phyloP scores from a whole-genome alignment of 495 filamentous ascomycete genomes.

The Talaromyces wortmannii region DNA sequence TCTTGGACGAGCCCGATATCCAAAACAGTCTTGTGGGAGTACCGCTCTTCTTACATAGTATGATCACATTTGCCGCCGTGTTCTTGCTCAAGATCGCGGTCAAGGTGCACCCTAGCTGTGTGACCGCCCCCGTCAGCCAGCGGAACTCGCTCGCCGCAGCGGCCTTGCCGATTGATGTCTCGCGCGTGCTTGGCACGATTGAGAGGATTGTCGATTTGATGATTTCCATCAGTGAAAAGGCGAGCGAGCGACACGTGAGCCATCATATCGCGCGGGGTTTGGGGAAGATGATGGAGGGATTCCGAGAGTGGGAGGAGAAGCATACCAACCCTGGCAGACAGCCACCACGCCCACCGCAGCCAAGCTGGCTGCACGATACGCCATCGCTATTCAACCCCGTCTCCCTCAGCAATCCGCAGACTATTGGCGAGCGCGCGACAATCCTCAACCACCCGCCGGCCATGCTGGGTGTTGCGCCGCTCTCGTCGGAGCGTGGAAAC shows the following conservation, averaged over 20 bases:
- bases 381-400: constrained; percentile 33
- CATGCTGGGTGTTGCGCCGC: constrained; percentile 33
- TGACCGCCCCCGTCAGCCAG: constrained; percentile 16
- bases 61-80: constrained; percentile 51
- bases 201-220: constrained; percentile 40
- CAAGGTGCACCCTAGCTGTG: constrained; percentile 31
- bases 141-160: constrained; percentile 39
- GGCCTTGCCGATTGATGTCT: constrained; percentile 30
- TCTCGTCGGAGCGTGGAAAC: constrained; percentile 38
- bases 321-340: constrained; percentile 12
- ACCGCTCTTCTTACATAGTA: constrained; percentile 47
- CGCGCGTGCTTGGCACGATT: constrained; percentile 37
- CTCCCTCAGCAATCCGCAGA: constrained; percentile 31
- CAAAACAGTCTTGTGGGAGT: constrained; percentile 43
- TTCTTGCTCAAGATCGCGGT: constrained; percentile 47
- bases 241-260: constrained; percentile 47
- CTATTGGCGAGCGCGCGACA: constrained; percentile 32
- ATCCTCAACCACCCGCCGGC: constrained; percentile 35
- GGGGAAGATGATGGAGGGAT: constrained; percentile 43
- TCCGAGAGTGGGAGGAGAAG: constrained; percentile 39
- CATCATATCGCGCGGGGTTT: constrained; percentile 46
- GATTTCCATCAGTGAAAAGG: constrained; percentile 38
- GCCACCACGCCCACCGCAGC: not conserved
- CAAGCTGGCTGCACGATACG: constrained; percentile 14
- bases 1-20: constrained; percentile 45